A percentile compares a stretch with the other conserved stretches of the same genome.
phyloP scores from a whole-genome alignment of 805 yeast genomes.

The Candida schatavii region DNA sequence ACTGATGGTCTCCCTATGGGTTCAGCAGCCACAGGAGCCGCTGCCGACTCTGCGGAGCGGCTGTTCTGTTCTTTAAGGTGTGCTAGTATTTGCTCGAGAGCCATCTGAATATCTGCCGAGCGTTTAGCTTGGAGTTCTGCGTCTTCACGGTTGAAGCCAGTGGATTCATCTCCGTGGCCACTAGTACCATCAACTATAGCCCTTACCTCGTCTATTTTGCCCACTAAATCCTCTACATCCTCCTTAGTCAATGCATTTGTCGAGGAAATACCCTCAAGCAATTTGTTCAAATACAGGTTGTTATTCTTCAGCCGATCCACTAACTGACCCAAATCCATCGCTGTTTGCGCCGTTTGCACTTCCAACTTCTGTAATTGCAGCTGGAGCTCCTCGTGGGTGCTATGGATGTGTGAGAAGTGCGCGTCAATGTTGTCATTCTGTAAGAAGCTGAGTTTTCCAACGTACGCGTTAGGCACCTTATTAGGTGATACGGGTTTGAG shows the following conservation, averaged over 20 bases:
- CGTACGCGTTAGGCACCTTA: slow-evolving; percentile 13
- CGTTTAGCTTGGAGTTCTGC: background rate
- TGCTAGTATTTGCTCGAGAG: background rate
- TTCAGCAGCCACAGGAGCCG: background rate
- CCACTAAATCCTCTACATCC: slow-evolving; percentile 23
- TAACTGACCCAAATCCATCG: slow-evolving; percentile 33
- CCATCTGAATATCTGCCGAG: background rate
- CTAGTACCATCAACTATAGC: slow-evolving; percentile 4
- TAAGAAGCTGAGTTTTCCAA: slow-evolving; percentile 27
- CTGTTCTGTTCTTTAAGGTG: background rate
- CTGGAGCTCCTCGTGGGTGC: slow-evolving; percentile 24
- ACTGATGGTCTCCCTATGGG: too few species aligned
- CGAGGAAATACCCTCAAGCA: slow-evolving; percentile 32
- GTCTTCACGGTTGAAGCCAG: too few species aligned
- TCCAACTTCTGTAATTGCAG: slow-evolving; percentile 29
- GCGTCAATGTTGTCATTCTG: slow-evolving; percentile 33
- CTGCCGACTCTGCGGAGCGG: background rate
- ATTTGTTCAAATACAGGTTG: slow-evolving; percentile 33
- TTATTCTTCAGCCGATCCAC: slow-evolving; percentile 40
- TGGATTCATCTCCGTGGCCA: background rate
- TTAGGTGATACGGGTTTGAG: slow-evolving; percentile 29
- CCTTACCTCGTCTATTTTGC: slow-evolving; percentile 14
- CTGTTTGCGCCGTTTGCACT: slow-evolving; percentile 32
- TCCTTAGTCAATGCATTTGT: slow-evolving; percentile 35
- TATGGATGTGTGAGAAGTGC: slow-evolving; percentile 29